phyloP scores from a whole-genome alignment of 2,329 filamentous ascomycete species.

The Phyllosticta capitalensis region DNA sequence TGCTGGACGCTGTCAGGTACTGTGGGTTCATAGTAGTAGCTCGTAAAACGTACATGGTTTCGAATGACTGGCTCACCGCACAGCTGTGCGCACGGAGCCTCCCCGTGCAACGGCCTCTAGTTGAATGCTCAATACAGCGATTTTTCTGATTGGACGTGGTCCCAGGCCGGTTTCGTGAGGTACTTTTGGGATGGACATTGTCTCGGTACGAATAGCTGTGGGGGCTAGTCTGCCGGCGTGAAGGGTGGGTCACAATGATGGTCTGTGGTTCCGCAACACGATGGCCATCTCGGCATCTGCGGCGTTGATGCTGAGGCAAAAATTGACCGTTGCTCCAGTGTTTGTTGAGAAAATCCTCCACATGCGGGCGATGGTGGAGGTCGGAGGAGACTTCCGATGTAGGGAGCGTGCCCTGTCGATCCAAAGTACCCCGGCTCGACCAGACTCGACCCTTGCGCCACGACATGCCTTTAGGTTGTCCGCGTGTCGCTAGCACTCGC shows the following conservation, averaged over 20 bases:
- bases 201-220: not conserved
- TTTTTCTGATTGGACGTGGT: not conserved
- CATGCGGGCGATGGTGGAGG: not conserved
- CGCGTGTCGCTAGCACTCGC: not conserved
- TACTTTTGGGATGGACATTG: not conserved
- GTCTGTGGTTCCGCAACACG: not conserved
- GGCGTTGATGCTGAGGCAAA: not conserved
- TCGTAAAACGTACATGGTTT: not conserved
- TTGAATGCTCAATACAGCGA: not conserved
- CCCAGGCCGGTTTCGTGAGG: not conserved
- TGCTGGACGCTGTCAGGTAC: not conserved
- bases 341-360: not conserved
- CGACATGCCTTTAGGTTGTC: not conserved
- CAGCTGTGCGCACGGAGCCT: not conserved
- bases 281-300: not conserved
- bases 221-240: not conserved
- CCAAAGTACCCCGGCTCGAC: not conserved
- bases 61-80: not conserved
- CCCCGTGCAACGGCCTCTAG: not conserved
- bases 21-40: not conserved
- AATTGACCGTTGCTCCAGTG: not conserved
- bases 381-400: not conserved
- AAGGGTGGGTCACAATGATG: not conserved
- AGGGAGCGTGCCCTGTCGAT: not conserved
- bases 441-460: not conserved